These are phyloP conservation scores for Coemansia sp. DNA, from an alignment of 192 early-diverging fungal species.

Conservation along the genomic window DNA sequence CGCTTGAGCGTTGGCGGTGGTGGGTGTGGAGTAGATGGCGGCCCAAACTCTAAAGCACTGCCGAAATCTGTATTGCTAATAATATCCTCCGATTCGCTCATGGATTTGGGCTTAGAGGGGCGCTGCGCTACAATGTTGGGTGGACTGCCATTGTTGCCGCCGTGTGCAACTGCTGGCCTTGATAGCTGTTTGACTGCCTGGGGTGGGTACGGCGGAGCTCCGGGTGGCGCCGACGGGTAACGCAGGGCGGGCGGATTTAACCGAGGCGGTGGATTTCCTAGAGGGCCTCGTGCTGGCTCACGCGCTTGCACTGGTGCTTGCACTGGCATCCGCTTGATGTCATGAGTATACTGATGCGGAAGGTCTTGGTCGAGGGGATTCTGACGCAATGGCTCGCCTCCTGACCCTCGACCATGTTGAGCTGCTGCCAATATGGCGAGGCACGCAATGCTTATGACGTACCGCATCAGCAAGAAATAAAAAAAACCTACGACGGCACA, in stretches of 20 bases:
- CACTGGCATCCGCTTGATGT: not conserved
- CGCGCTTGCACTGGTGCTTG: not conserved
- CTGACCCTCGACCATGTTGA: not conserved
- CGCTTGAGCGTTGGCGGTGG: not conserved
- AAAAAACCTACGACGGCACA: not conserved
- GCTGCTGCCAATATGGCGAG: constrained; percentile 8
- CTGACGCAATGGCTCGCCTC: not conserved
- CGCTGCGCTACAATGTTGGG: not conserved
- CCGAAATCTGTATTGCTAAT: not conserved
- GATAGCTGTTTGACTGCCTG: not conserved
- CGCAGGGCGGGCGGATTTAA: not conserved
- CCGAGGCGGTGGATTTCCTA: not conserved
- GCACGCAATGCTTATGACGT: not conserved
- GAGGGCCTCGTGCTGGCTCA: not conserved
- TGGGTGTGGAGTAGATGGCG: not conserved
- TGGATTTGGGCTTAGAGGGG: not conserved
- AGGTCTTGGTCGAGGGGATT: not conserved
- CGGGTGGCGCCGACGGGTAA: not conserved
- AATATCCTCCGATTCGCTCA: not conserved
- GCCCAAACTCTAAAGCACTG: not conserved
- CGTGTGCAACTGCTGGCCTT: not conserved
- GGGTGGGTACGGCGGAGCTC: not conserved
- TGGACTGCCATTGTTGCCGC: not conserved
- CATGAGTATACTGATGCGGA: not conserved
- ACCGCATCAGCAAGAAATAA: not conserved